These are phyloP conservation scores for Cryomyces antarcticus DNA, from an alignment of 495 filamentous ascomycete genomes.

Conservation along the genomic window DNA sequence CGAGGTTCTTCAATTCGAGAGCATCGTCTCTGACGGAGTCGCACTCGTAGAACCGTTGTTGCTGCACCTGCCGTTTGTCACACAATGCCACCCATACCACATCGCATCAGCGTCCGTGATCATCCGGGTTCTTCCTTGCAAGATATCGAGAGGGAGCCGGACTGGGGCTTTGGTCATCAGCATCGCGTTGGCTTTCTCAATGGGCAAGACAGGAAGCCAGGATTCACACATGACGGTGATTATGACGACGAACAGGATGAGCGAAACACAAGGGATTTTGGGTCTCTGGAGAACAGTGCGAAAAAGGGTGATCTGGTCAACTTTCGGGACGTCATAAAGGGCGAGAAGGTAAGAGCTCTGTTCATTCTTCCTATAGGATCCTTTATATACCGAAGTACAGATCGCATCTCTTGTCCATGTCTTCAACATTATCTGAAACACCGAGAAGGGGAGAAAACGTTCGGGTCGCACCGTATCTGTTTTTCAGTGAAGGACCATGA, in stretches of 20 bases:
- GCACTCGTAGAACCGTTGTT: too few relatives aligned
- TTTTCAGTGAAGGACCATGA: too few relatives aligned
- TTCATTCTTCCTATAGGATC: too few relatives aligned
- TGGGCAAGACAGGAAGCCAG: slow-evolving; percentile 4
- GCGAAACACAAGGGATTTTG: not conserved
- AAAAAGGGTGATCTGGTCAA: slow-evolving; percentile 6
- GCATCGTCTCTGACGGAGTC: too few relatives aligned
- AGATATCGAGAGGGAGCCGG: slow-evolving; percentile 6
- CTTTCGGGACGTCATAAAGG: slow-evolving; percentile 3
- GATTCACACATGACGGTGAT: slow-evolving; percentile 8
- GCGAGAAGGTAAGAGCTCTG: not conserved
- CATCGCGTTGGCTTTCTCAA: slow-evolving; percentile 8
- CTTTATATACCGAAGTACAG: too few relatives aligned
- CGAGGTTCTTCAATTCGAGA: too few relatives aligned
- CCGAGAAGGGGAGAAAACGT: too few relatives aligned
- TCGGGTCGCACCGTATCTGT: too few relatives aligned
- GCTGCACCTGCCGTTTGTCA: too few relatives aligned
- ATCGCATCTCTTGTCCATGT: too few relatives aligned
- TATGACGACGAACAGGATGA: not conserved
- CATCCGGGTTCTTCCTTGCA: slow-evolving; percentile 8
- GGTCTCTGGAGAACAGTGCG: not conserved
- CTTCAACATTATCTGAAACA: too few relatives aligned
- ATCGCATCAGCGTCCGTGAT: slow-evolving; percentile 1
- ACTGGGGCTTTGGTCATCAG: slow-evolving; percentile 6
- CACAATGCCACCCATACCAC: slow-evolving; percentile 7